Evolutionary conservation across 192 early-diverging fungal genomes (phyloP).

Genomic region (Physocladia obscura): DNA sequence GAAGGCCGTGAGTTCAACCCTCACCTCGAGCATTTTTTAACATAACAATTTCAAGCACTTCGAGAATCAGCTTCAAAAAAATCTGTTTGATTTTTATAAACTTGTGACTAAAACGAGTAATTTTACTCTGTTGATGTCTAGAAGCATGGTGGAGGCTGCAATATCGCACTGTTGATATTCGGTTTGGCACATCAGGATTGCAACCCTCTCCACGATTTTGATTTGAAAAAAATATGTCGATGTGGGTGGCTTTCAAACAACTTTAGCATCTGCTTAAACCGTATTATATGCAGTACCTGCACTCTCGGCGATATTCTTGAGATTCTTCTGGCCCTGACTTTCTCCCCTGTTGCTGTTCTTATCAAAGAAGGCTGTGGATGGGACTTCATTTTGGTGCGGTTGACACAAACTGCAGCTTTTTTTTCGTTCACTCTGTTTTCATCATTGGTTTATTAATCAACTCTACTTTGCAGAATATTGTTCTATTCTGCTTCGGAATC

Average conservation of each 20-base stretch:
- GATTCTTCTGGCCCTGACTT: slow-evolving; percentile 18
- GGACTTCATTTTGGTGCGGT: slow-evolving; percentile 17
- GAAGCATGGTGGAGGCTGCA: too few relatives aligned
- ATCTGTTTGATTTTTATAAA: too few relatives aligned
- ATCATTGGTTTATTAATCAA: neutral
- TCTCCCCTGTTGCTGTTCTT: slow-evolving; percentile 12
- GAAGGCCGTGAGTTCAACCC: slow-evolving; percentile 10
- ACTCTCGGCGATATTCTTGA: slow-evolving; percentile 28
- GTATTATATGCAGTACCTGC: slow-evolving; percentile 11
- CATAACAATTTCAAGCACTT: too few relatives aligned
- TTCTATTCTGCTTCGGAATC: slow-evolving; percentile 8
- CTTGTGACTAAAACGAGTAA: too few relatives aligned
- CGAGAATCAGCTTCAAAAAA: too few relatives aligned
- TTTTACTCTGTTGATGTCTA: too few relatives aligned
- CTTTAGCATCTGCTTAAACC: neutral
- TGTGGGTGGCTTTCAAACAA: neutral
- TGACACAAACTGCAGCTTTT: neutral
- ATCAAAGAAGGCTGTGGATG: slow-evolving; percentile 30
- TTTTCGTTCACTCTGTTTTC: neutral
- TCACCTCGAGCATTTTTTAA: slow-evolving; percentile 2
- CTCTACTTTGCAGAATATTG: neutral
- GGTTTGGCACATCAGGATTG: neutral
- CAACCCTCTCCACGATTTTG: neutral
- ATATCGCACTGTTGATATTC: too few relatives aligned
- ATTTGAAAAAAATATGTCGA: neutral